Conservation (phyloP, 1,139 yeast species). For the Suhomyces kunorum region DNA sequence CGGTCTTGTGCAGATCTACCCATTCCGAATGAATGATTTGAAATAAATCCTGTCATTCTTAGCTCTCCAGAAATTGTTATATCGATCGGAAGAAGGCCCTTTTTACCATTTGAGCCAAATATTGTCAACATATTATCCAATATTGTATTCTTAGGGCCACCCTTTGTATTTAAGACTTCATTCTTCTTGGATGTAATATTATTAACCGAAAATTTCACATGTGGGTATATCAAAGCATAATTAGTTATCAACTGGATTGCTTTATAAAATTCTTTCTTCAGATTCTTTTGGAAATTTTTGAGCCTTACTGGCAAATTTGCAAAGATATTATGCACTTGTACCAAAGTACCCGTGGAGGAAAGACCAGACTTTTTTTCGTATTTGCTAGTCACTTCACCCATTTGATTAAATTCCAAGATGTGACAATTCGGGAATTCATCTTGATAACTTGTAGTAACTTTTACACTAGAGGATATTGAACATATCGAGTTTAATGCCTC, state of each 20-base stretch:
- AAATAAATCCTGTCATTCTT: conserved; percentile 59
- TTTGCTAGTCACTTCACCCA: conserved; percentile 48
- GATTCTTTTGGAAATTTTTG: conserved; percentile 68
- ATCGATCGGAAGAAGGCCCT: conserved; percentile 55
- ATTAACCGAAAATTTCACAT: conserved; percentile 58
- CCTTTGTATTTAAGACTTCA: conserved; percentile 52
- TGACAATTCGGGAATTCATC: conserved; percentile 58
- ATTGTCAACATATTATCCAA: conserved; percentile 62
- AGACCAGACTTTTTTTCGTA: conserved; percentile 40
- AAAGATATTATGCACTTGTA: conserved; percentile 55
- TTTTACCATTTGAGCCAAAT: conserved; percentile 66
- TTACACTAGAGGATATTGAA: conserved; percentile 51
- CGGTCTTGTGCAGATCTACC: conserved; percentile 67
- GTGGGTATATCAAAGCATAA: conserved; percentile 63
- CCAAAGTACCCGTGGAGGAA: conserved; percentile 56
- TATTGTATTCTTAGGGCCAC: conserved; percentile 33
- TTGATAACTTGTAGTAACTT: conserved; percentile 56
- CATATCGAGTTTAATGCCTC: conserved; percentile 81
- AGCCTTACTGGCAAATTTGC: conserved; percentile 70
- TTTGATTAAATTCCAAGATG: conserved; percentile 49
- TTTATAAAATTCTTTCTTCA: conserved; percentile 70
- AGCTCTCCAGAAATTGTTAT: conserved; percentile 28
- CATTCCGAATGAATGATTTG: conserved; percentile 76
- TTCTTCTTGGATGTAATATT: conserved; percentile 54
- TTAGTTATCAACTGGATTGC: conserved; percentile 63